phyloP scores from a whole-genome alignment of 768 basidiomycete genomes.

The Panellus pusillus region DNA sequence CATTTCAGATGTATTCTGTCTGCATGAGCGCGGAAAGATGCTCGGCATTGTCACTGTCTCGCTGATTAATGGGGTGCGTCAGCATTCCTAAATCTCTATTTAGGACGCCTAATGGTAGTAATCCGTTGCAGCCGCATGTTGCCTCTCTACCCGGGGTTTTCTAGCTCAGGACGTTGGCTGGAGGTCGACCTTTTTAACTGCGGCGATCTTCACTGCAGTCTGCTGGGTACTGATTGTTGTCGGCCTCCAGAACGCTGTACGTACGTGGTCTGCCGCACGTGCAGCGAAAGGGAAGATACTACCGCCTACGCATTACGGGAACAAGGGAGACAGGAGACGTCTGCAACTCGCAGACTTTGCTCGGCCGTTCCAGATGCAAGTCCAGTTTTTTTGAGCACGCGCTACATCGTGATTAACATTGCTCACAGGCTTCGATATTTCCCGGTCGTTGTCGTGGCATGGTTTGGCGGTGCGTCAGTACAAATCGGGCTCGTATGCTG shows the following conservation, averaged over 20 bases:
- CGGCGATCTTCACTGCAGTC: conserved; percentile 13
- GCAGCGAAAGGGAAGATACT: conserved; percentile 3
- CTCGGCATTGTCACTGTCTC: conserved; percentile 21
- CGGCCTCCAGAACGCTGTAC: conserved; percentile 17
- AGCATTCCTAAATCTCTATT: background rate
- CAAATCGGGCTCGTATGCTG: background rate
- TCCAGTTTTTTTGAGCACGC: background rate
- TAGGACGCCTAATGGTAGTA: too few relatives aligned
- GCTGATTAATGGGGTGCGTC: conserved; percentile 20
- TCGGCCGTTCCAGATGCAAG: conserved; percentile 20
- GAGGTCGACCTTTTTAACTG: conserved; percentile 20
- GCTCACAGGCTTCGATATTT: conserved; percentile 16
- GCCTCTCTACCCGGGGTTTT: conserved; percentile 22
- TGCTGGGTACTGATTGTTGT: conserved; percentile 19
- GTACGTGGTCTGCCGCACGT: conserved; percentile 3
- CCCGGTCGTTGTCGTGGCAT: conserved; percentile 13
- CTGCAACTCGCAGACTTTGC: conserved; percentile 18
- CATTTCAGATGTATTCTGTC: conserved; percentile 20
- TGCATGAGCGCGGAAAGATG: conserved; percentile 23
- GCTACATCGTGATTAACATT: background rate
- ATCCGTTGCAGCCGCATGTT: conserved; percentile 11
- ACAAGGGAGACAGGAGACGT: background rate
- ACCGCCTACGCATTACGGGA: conserved; percentile 17
- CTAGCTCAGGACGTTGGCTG: conserved; percentile 21
- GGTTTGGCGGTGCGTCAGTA: conserved; percentile 10